Base-by-base conservation (phyloP, 2,329 filamentous ascomycete species). In the Hymenoscyphus occultus region DNA sequence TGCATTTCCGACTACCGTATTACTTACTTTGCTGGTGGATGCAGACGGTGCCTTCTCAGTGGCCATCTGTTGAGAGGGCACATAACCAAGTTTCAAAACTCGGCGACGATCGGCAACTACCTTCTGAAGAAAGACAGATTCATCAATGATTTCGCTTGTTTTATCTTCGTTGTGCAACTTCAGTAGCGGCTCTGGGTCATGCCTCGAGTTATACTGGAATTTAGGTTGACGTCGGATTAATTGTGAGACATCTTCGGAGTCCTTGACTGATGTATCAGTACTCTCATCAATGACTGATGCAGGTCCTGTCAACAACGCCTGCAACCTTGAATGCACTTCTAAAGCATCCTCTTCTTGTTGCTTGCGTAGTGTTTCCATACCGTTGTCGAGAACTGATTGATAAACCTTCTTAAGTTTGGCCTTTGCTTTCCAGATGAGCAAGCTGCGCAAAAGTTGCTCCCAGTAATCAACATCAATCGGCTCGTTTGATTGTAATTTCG, bases 381-480 rank as follows among this genome's bases (percentile, higher is more conserved):
- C 86, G 70, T 86, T 88, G 64, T 87, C 85, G 68, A 90, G 84
- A 67, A 97, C 90, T 13, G 86, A 86, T 69, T 91, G 87, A 70
- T 89, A 93, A 16, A 97, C 88, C 67, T 86, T 88, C 70, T 87
- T 88, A 62, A 99, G 79, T 76, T 90, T 92, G 1, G 93, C 92
- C 76, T 91, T 93, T 40, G 95, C 92, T 79, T 98, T 98, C 88
- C 92, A 97, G 0, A 97, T 87, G 6, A 90, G 82, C 68, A 99
- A 80, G 74, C 89, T 96, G 70, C 89, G 88, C 67, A 99, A 82
- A 16, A 99, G 82, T 75, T 97, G 92, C 75, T 96, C 92, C 95
- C 95, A 99, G 77, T 98, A 99, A 78, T 99, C 95, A 2, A 91
- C 92, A 77, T 99, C 95, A 70, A 99, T 94, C 48, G 72, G 70